These are phyloP conservation scores for Bertia moriformis DNA, from an alignment of 2,329 filamentous ascomycete genomes.

Conservation along the genomic window DNA sequence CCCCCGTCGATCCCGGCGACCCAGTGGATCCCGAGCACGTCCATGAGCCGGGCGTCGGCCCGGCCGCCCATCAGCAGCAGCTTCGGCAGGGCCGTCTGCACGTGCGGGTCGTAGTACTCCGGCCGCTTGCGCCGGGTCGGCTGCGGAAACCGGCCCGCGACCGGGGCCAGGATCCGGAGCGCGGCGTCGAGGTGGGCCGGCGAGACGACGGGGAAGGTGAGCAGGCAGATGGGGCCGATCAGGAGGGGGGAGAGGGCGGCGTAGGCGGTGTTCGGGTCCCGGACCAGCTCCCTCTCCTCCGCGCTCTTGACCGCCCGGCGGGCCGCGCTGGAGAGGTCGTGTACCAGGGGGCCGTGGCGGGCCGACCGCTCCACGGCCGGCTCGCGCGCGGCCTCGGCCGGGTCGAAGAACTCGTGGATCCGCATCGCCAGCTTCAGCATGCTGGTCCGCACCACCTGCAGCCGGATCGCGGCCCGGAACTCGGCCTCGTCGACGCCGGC, in stretches of 20 bases:
- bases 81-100: conserved; percentile 75
- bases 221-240: conserved; percentile 63
- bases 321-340: conserved; percentile 39
- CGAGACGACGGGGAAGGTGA: conserved; percentile 71
- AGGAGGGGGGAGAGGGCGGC: conserved; percentile 60
- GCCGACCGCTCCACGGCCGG: conserved; percentile 14
- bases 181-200: conserved; percentile 73
- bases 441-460: conserved; percentile 76
- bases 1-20: conserved; percentile 67
- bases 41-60: conserved; percentile 74
- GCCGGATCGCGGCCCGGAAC: conserved; percentile 31
- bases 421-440: conserved; percentile 80
- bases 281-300: conserved; percentile 10
- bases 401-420: conserved; percentile 70
- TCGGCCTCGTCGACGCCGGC: conserved; percentile 2
- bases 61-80: conserved; percentile 74
- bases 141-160: conserved; percentile 58
- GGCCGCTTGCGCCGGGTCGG: conserved; percentile 65
- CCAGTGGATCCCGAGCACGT: conserved; percentile 52
- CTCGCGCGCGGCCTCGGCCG: conserved; percentile 20
- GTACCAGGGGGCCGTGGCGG: conserved; percentile 17
- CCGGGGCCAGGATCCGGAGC: conserved; percentile 63
- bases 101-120: conserved; percentile 63
- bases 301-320: conserved; percentile 28
- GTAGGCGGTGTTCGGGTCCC: conserved; percentile 25